Evolutionary conservation across 2,329 filamentous ascomycete species (phyloP).

Genomic region (Colletotrichum sp.): DNA sequence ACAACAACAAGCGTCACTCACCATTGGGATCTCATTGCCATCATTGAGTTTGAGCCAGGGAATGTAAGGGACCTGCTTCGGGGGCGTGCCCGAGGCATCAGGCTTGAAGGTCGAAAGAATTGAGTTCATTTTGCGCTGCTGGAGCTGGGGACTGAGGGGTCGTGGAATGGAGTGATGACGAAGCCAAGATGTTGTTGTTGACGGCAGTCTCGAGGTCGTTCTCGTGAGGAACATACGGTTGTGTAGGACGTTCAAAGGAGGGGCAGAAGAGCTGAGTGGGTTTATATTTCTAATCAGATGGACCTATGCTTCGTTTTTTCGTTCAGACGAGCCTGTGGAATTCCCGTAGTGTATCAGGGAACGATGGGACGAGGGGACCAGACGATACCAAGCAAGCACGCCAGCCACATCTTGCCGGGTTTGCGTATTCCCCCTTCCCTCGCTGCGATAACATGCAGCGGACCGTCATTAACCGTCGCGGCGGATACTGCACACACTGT

Average conservation of each 20-base stretch:
- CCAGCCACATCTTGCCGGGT: not conserved
- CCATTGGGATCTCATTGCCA: conserved; percentile 74
- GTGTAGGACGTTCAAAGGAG: not conserved
- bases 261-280: not conserved
- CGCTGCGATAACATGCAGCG: not conserved
- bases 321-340: not conserved
- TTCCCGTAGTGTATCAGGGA: not conserved
- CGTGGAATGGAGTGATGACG: not conserved
- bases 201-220: not conserved
- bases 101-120: conserved; percentile 42
- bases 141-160: not conserved
- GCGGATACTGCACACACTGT: not conserved
- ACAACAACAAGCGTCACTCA: conserved; percentile 35
- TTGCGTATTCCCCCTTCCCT: not conserved
- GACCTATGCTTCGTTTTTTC: not conserved
- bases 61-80: conserved; percentile 47
- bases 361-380: not conserved
- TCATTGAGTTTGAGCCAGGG: conserved; percentile 74
- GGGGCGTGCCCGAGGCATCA: conserved; percentile 40
- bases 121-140: conserved; percentile 44
- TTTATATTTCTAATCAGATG: conserved; percentile 7
- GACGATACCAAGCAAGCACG: not conserved
- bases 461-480: not conserved
- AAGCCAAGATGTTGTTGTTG: not conserved
- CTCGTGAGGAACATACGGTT: not conserved